Conservation (phyloP, 371 early-diverging fungal genomes). For the Saksenaea vasiformis region DNA sequence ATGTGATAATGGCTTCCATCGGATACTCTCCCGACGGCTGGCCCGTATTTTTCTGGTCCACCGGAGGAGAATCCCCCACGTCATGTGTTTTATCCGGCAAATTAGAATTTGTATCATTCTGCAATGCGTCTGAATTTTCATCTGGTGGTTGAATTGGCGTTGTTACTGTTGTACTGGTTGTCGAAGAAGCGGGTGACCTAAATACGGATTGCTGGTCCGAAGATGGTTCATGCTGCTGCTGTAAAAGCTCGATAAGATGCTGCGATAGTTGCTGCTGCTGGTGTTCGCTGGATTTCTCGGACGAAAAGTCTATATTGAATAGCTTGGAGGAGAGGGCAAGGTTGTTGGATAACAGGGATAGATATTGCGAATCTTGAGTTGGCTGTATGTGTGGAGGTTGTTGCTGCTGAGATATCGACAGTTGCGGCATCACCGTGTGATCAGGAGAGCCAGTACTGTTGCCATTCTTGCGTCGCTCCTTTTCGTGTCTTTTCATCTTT, state of each 20-base stretch:
- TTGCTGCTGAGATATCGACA: neutral
- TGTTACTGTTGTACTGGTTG: neutral
- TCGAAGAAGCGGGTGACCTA: neutral
- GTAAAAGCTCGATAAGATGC: neutral
- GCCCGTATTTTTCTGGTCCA: neutral
- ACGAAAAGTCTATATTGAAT: neutral
- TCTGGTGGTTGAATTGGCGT: neutral
- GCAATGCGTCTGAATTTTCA: neutral
- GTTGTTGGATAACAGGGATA: neutral
- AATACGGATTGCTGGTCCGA: neutral
- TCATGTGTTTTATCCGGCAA: neutral
- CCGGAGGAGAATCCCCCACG: neutral
- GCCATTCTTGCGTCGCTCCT: conserved; percentile 57
- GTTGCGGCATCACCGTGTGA: neutral
- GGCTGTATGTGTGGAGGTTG: neutral
- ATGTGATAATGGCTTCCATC: conserved; percentile 39
- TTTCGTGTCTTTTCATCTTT: conserved; percentile 68
- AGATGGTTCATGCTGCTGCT: neutral
- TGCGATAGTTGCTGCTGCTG: neutral
- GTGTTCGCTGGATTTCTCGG: neutral
- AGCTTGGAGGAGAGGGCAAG: neutral
- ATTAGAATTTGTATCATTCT: neutral
- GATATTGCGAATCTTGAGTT: neutral
- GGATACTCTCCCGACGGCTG: conserved; percentile 23
- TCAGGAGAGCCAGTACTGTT: neutral